Evolutionary conservation across 208 protist species (phyloP), one percentile per base, ranked within the genome.

Genomic region (Blechomonas ayalai): DNA sequence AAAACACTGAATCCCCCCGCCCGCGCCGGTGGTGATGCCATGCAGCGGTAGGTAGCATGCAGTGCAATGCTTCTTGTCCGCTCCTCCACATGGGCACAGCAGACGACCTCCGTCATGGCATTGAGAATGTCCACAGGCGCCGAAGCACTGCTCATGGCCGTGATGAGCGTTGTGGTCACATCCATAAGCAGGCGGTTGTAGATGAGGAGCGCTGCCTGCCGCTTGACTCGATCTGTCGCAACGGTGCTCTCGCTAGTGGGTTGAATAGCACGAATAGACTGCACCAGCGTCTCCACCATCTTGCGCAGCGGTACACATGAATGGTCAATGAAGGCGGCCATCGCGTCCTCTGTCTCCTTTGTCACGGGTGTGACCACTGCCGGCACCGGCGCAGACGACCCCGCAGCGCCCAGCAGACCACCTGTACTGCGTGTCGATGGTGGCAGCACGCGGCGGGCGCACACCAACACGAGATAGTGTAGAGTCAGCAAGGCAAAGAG

Each of bases 161-260:
- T 61, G 46, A 66, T 56, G 26, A 78, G 52, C 26, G 76, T 73
- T 2, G 59, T 68, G 22, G 72, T 68, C 31, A 68, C 63, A 47
- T 76, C 67, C 29, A 77, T 58, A 34, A 89, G 61, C 49, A 84
- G 70, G 10, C 51, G 57, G 36, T 80, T 68, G 20, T 66, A 71
- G 10, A 84, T 58, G 36, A 73, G 62, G 24, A 42, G 63, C 19
- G 67, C 65, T 7, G 49, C 59, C 32, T 45, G 60, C 4, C 63
- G 72, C 55, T 83, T 81, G 24, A 75, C 77, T 16, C 69, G 65
- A 36, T 70, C 41, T 3, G 63, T 67, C 0, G 42, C 45, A 42
- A 54, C 50, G 22, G 31, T 34, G 16, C 52, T 20, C 18, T 58
- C 42, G 12, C 13, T 23, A 23, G 59, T 24, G 6, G 28, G n/a